Percentiles rank a stretch among this genome's conserved stretches.
Conservation (phyloP, 176 grass and related monocot species). For the Thalia dealbata region DNA sequence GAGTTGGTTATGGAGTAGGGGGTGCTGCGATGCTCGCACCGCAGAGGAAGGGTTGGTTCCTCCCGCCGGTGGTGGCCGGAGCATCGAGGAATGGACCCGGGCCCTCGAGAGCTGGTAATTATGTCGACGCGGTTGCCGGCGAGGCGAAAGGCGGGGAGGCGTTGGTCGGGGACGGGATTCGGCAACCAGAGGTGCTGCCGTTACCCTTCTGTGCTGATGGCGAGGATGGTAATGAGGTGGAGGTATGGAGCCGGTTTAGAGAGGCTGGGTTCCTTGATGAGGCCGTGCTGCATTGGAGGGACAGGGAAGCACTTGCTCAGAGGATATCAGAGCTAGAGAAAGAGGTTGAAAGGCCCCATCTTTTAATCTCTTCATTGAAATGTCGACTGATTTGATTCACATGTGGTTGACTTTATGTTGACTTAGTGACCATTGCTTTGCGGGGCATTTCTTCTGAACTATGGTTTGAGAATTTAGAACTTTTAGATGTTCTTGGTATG, state of each 20-base stretch:
- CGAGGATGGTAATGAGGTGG: background rate
- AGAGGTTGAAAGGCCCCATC: conserved; percentile 36
- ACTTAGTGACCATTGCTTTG: background rate
- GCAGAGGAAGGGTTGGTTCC: background rate
- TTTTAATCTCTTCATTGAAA: background rate
- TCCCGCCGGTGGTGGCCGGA: background rate
- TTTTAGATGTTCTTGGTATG: background rate
- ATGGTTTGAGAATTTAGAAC: background rate
- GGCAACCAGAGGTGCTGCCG: background rate
- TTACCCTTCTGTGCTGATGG: background rate
- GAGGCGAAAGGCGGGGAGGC: background rate
- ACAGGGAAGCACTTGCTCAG: conserved; percentile 41
- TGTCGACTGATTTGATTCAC: no score
- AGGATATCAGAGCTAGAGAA: conserved; percentile 50
- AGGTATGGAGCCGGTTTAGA: conserved; percentile 26
- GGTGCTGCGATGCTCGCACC: background rate
- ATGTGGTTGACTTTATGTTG: background rate
- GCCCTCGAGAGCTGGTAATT: background rate
- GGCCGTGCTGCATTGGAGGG: conserved; percentile 47
- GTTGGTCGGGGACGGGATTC: background rate
- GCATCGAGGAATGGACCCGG: background rate
- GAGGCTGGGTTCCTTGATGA: conserved; percentile 31
- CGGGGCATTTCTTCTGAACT: background rate
- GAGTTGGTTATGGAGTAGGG: background rate
- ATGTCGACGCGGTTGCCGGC: background rate